Percentiles rank a stretch among this genome's conserved stretches.
These are phyloP conservation scores for Leucoagaricus sp. DNA, from an alignment of 1,284 basidiomycete genomes.

Conservation along the genomic window DNA sequence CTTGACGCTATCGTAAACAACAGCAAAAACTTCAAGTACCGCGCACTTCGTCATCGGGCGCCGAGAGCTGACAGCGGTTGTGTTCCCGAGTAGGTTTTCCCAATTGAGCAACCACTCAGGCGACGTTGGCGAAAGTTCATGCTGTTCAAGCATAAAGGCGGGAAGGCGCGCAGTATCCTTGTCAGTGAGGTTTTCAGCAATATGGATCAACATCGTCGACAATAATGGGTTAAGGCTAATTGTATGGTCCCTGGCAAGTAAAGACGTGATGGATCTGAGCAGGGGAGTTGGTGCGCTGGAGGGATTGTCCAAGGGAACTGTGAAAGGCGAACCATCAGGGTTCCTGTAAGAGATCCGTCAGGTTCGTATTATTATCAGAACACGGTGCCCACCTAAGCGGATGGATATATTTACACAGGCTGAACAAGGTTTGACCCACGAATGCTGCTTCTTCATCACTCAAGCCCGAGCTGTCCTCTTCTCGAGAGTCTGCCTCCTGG, in stretches of 20 bases:
- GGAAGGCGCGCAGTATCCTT: conserved; percentile 61
- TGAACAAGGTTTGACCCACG: conserved; percentile 58
- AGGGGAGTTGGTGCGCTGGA: conserved; percentile 55
- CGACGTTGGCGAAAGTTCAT: conserved; percentile 67
- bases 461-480: conserved; percentile 53
- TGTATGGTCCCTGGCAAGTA: conserved; percentile 62
- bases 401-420: conserved; percentile 56
- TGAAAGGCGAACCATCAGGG: conserved; percentile 49
- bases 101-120: conserved; percentile 70
- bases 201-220: conserved; percentile 60
- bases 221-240: conserved; percentile 59
- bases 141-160: conserved; percentile 58
- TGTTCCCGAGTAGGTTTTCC: conserved; percentile 54
- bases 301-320: conserved; percentile 54
- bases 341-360: conserved; percentile 40
- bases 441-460: conserved; percentile 68
- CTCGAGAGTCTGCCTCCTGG: conserved; percentile 66
- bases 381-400: conserved; percentile 47
- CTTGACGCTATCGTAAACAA: conserved; percentile 61
- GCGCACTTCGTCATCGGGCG: conserved; percentile 57
- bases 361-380: neutral
- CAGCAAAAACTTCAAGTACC: conserved; percentile 54
- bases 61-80: conserved; percentile 44
- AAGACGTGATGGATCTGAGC: conserved; percentile 55
- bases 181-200: conserved; percentile 66